phyloP scores from a whole-genome alignment of 306 rosid species.

The Senna siamea region DNA sequence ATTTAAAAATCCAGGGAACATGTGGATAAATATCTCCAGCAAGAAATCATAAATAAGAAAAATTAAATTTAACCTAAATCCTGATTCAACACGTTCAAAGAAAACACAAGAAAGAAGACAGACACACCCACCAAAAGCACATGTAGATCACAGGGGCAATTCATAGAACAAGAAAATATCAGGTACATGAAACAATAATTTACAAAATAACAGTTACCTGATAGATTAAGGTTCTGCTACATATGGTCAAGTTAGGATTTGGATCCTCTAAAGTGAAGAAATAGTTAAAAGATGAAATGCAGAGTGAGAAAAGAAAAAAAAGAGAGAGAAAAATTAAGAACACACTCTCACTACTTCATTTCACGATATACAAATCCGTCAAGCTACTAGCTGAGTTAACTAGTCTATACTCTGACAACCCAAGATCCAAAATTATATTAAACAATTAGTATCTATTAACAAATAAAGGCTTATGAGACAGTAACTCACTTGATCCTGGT shows the following conservation, averaged over 20 bases:
- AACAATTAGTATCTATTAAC: not conserved
- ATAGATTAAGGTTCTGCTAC: no score
- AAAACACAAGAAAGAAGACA: not conserved
- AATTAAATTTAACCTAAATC: not conserved
- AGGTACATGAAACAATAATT: not conserved
- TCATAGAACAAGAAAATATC: not conserved
- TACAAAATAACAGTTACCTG: not conserved
- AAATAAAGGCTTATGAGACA: not conserved
- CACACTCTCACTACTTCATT: no score
- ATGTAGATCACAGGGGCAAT: not conserved
- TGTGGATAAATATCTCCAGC: not conserved
- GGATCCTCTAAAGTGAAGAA: no score
- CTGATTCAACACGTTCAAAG: not conserved
- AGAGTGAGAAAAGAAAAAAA: no score
- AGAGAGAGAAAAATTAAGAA: no score
- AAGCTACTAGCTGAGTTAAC: no score
- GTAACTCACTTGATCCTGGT: constrained; percentile 54
- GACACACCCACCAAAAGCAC: not conserved
- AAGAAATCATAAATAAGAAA: not conserved
- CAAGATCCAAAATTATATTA: not conserved
- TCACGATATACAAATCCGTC: no score
- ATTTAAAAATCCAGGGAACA: not conserved
- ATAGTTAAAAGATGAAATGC: no score
- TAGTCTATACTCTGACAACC: no score
- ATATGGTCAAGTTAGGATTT: no score